A percentile compares a stretch with the other conserved stretches of the same genome.
These are phyloP conservation scores for Musa schizocarpa DNA, from an alignment of 176 grass and related monocot species.

Conservation along the genomic window DNA sequence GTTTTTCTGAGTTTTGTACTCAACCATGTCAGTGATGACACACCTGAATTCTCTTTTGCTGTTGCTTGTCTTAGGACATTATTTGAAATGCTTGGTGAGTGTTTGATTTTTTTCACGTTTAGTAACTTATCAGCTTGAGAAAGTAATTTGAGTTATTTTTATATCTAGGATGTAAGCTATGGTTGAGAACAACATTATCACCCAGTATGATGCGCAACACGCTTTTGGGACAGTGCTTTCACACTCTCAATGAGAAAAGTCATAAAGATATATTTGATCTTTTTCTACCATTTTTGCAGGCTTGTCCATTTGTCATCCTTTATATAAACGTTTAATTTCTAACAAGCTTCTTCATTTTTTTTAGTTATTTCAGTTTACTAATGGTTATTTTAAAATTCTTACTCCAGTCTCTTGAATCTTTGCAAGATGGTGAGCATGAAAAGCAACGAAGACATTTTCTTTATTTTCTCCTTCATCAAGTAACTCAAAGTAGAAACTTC, in stretches of 20 bases:
- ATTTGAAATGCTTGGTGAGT: slow-evolving; percentile 95
- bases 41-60: slow-evolving; percentile 82
- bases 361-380: slow-evolving; percentile 8
- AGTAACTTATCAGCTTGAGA: slow-evolving; percentile 13
- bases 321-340: neutral
- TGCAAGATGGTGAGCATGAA: slow-evolving; percentile 96
- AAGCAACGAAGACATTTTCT: slow-evolving; percentile 94
- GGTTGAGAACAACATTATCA: slow-evolving; percentile 91
- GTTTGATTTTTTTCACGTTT: slow-evolving; percentile 22
- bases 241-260: slow-evolving; percentile 90
- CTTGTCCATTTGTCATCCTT: slow-evolving; percentile 25
- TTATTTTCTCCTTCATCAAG: slow-evolving; percentile 99
- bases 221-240: slow-evolving; percentile 92
- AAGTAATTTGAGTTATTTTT: slow-evolving; percentile 5
- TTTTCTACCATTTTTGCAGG: slow-evolving; percentile 97
- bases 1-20: slow-evolving; percentile 86
- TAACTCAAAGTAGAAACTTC: slow-evolving; percentile 87
- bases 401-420: slow-evolving; percentile 77
- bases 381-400: slow-evolving; percentile 24
- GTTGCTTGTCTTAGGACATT: slow-evolving; percentile 88
- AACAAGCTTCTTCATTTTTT: neutral
- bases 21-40: slow-evolving; percentile 92
- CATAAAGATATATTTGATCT: slow-evolving; percentile 99
- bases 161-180: slow-evolving; percentile 83
- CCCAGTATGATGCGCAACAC: slow-evolving; percentile 94